Conservation (phyloP, 352 stramenopile species). For the Phytophthora palmivora region DNA sequence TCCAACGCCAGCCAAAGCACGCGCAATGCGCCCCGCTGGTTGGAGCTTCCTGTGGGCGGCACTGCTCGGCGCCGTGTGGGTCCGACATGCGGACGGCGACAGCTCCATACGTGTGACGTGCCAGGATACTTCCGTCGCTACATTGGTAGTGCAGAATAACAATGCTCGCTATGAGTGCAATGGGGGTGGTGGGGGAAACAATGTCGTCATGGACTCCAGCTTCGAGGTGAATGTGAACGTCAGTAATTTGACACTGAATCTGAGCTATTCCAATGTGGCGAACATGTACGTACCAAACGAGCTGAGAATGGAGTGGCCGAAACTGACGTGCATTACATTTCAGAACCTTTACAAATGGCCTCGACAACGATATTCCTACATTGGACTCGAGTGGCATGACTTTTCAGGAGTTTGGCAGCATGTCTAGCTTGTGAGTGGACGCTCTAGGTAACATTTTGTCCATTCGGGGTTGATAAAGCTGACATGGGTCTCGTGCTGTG, state of each 20-base stretch:
- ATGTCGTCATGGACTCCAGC: no score
- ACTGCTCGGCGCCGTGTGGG: constrained; percentile 6
- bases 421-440: constrained; percentile 1
- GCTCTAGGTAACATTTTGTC: no score
- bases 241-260: constrained; percentile 1
- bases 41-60: constrained; percentile 14
- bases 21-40: constrained; percentile 25
- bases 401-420: neutral
- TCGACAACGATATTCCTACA: no score
- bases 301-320: no score
- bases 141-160: neutral
- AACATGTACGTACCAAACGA: constrained; percentile 6
- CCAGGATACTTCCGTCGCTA: neutral
- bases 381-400: no score
- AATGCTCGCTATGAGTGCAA: no score
- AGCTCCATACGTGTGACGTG: neutral
- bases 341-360: no score
- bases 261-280: constrained; percentile 7
- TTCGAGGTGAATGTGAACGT: constrained; percentile 12
- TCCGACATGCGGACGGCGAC: neutral
- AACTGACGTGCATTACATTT: no score
- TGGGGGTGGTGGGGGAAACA: no score
- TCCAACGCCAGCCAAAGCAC: constrained; percentile 25
- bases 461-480: neutral
- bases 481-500: neutral